These are phyloP conservation scores for Isabelozyma heimii DNA, from an alignment of 805 yeast genomes.

Conservation along the genomic window DNA sequence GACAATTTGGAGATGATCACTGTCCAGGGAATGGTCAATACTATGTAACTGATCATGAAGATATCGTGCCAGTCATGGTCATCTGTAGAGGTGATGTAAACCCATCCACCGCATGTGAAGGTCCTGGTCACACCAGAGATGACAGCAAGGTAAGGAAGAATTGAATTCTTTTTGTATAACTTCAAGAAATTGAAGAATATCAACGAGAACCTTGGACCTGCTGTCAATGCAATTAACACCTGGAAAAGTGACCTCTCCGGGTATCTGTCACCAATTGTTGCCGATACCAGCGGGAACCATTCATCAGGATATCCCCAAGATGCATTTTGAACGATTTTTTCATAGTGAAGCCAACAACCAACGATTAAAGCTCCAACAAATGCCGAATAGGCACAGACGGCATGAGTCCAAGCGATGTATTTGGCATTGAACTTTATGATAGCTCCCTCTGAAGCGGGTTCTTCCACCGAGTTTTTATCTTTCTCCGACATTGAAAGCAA, in stretches of 20 bases:
- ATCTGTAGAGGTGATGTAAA: slow-evolving; percentile 93
- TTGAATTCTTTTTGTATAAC: slow-evolving; percentile 33
- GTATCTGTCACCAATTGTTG: slow-evolving; percentile 94
- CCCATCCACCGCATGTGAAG: slow-evolving; percentile 98
- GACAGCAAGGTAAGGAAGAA: slow-evolving; percentile 42
- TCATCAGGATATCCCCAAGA: slow-evolving; percentile 92
- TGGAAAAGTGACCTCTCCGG: slow-evolving; percentile 95
- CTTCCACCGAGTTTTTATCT: too few species aligned
- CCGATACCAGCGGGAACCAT: slow-evolving; percentile 98
- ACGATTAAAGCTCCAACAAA: slow-evolving; percentile 71
- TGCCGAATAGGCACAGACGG: slow-evolving; percentile 69
- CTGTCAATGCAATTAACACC: slow-evolving; percentile 83
- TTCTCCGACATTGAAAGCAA: too few species aligned
- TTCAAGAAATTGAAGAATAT: slow-evolving; percentile 52
- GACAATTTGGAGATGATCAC: slow-evolving; percentile 55
- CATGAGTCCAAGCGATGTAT: slow-evolving; percentile 68
- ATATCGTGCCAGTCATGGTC: slow-evolving; percentile 96
- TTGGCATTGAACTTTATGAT: slow-evolving; percentile 51
- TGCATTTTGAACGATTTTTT: slow-evolving; percentile 85
- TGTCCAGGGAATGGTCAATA: slow-evolving; percentile 92
- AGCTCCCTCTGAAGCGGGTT: too few species aligned
- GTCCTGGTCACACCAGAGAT: slow-evolving; percentile 81
- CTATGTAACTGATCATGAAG: slow-evolving; percentile 88
- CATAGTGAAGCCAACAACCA: slow-evolving; percentile 76
- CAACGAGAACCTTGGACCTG: slow-evolving; percentile 85